These are phyloP conservation scores for Colletotrichum truncatum DNA, from an alignment of 2,329 filamentous ascomycete species.

Conservation along the genomic window DNA sequence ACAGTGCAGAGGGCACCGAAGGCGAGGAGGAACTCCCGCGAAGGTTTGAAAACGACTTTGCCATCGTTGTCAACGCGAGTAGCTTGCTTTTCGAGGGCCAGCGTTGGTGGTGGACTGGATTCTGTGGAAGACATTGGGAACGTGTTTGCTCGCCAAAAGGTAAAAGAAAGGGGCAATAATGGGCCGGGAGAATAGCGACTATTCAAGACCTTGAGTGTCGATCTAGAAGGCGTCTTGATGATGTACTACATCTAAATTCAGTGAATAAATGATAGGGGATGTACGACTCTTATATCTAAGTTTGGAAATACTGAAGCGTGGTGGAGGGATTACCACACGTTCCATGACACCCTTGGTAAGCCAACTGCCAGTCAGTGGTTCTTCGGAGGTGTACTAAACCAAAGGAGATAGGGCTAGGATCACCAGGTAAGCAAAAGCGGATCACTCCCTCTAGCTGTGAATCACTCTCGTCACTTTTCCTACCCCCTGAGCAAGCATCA, in stretches of 20 bases:
- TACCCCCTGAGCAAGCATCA: too few relatives aligned
- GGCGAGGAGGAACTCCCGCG: constrained; percentile 52
- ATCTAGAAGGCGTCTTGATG: too few relatives aligned
- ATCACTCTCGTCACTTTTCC: too few relatives aligned
- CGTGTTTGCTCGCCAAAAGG: too few relatives aligned
- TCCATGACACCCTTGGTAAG: background rate
- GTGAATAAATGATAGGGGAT: background rate
- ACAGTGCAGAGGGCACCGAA: constrained; percentile 63
- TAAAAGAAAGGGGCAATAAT: background rate
- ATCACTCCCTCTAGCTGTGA: too few relatives aligned
- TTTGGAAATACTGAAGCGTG: background rate
- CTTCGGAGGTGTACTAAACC: too few relatives aligned
- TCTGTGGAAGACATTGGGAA: background rate
- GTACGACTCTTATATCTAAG: background rate
- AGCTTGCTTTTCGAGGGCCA: constrained; percentile 1
- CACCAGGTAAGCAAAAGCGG: too few relatives aligned
- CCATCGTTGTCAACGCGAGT: constrained; percentile 17
- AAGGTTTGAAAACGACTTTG: constrained; percentile 40
- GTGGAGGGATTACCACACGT: background rate
- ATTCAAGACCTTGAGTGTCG: too few relatives aligned
- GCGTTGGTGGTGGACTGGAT: constrained; percentile 6
- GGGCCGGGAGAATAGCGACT: background rate
- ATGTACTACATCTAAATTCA: too few relatives aligned
- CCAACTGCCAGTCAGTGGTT: background rate
- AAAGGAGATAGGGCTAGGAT: too few relatives aligned